Conservation (phyloP, 2,329 filamentous ascomycete genomes). For the Alternaria viburni region DNA sequence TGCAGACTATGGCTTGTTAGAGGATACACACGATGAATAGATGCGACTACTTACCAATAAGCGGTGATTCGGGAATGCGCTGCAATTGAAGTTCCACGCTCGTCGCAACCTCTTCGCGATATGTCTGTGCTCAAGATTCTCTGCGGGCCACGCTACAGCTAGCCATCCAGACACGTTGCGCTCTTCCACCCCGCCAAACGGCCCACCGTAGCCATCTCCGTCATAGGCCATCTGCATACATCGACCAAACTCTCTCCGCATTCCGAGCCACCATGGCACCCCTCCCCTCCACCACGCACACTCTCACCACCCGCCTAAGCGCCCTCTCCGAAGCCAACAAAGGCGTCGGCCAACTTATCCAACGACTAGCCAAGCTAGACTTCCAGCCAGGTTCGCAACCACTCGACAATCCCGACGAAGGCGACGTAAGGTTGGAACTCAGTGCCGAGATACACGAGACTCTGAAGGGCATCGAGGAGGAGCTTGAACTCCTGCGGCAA, state of each 20-base stretch:
- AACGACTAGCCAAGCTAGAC: conserved; percentile 64
- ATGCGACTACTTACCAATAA: not conserved
- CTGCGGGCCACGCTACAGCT: conserved; percentile 15
- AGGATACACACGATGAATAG: not conserved
- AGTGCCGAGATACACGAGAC: conserved; percentile 79
- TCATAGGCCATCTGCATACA: conserved; percentile 36
- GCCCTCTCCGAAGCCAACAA: conserved; percentile 62
- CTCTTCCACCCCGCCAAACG: conserved; percentile 18
- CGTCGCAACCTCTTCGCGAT: conserved; percentile 8
- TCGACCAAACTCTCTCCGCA: conserved; percentile 36
- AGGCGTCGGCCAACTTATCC: conserved; percentile 61
- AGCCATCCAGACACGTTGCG: conserved; percentile 22
- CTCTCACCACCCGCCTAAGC: conserved; percentile 57
- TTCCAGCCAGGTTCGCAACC: conserved; percentile 68
- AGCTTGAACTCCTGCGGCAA: conserved; percentile 79
- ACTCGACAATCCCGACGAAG: conserved; percentile 63
- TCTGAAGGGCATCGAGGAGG: conserved; percentile 79
- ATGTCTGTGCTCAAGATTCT: conserved; percentile 31
- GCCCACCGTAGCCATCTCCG: conserved; percentile 33
- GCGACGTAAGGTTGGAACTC: conserved; percentile 73
- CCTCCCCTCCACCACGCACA: conserved; percentile 40
- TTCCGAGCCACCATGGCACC: conserved; percentile 41
- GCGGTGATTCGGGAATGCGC: not conserved
- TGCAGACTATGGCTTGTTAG: not conserved
- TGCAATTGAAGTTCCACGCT: conserved; percentile 3